Base-by-base conservation (phyloP, 768 basidiomycete species). In the Pilatotrama ljubarskyi region DNA sequence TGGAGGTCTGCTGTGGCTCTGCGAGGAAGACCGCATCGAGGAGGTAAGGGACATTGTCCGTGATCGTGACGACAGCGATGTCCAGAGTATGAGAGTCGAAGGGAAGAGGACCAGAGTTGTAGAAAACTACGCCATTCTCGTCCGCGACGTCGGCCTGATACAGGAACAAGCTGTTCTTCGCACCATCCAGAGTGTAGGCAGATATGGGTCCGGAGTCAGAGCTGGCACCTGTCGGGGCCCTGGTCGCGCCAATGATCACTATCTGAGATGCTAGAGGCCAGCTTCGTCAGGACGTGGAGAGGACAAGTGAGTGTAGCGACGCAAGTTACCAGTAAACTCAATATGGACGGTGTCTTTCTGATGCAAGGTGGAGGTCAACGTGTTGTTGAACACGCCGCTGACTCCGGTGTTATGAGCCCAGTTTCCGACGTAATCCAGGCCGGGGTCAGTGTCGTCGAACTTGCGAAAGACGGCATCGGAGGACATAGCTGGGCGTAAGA, bases 11-110 rank as follows among this genome's bases (percentile, higher is more conserved):
- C 20, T 20, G 14, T 8, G 64, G 51, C 20, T 40, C 47, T 43
- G 52, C 47, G 24, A 64, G 47, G 38, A 52, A 51, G 41, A 69
- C 44, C 42, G 38, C 51, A 29, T 69, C 68, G 55, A 69, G 44
- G 14, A 59, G 55, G 29, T 60, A 66, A 1, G 64, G 61, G 11
- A 50, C 44, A 20, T 59, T 42, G 7, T 52, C 35, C 36, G 43
- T 43, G 20, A 55, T 56, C n/a, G 8, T 14, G 25, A 51, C 15
- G 35, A 69, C 41, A 11, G 43, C 26, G 43, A 69, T 57, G 22
- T 58, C 58, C 22, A 69, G 64, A 3, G 64, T 68, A 57, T 69
- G 68, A 1, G 24, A 11, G 36, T 47, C 59, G 13, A 43, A 38
- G 2, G 62, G 22, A 24, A 66, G 61, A 18, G 20, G 36, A 10